Evolutionary conservation across 257 asterid genomes (phyloP).

Genomic region (Gynochthodes officinalis): DNA sequence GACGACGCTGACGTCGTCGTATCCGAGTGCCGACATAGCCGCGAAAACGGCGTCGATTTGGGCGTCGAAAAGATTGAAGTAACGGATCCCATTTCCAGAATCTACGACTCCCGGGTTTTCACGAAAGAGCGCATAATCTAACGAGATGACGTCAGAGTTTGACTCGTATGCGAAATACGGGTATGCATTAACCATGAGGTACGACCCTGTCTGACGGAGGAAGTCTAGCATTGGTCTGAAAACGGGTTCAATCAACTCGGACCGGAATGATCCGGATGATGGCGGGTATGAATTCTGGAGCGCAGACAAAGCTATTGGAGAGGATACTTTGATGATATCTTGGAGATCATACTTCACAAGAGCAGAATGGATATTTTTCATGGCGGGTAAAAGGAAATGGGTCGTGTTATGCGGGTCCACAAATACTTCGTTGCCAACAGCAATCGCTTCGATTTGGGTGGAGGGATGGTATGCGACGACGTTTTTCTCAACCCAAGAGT

Average conservation of each 20-base stretch:
- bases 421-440: slow-evolving; percentile 92
- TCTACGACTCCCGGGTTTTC: slow-evolving; percentile 74
- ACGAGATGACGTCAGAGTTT: slow-evolving; percentile 67
- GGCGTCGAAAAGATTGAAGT: slow-evolving; percentile 78
- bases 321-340: slow-evolving; percentile 51
- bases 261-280: slow-evolving; percentile 73
- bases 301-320: slow-evolving; percentile 81
- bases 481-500: slow-evolving; percentile 56
- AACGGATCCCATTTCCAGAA: slow-evolving; percentile 62
- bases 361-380: slow-evolving; percentile 66
- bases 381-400: slow-evolving; percentile 60
- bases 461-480: slow-evolving; percentile 64
- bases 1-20: slow-evolving; percentile 51
- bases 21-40: slow-evolving; percentile 64
- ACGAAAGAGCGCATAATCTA: slow-evolving; percentile 80
- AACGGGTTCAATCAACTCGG: slow-evolving; percentile 55
- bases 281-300: slow-evolving; percentile 84
- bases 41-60: slow-evolving; percentile 90
- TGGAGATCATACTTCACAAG: slow-evolving; percentile 52
- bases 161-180: slow-evolving; percentile 87
- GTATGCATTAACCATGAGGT: slow-evolving; percentile 76
- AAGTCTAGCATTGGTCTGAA: slow-evolving; percentile 77
- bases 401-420: slow-evolving; percentile 77
- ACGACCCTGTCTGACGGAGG: slow-evolving; percentile 66
- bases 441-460: slow-evolving; percentile 73